These are phyloP conservation scores for Xerocomus amazonicus DNA, from an alignment of 1,284 basidiomycete species.

Conservation along the genomic window DNA sequence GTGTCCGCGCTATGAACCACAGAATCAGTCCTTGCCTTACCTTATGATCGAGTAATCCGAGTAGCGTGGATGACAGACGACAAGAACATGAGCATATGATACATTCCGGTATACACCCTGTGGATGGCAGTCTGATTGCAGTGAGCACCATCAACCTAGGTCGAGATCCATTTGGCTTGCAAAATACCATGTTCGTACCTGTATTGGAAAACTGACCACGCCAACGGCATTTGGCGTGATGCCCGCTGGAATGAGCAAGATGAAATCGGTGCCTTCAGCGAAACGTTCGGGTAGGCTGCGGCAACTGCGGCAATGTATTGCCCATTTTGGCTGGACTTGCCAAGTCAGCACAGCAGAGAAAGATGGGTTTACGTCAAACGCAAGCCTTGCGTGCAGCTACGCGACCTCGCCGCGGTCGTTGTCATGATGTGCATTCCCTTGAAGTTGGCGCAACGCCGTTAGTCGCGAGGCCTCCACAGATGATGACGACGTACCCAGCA, in stretches of 20 bases:
- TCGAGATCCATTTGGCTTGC: conserved; percentile 34
- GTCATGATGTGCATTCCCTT: too few species aligned
- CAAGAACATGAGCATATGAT: conserved; percentile 27
- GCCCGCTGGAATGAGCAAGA: conserved; percentile 35
- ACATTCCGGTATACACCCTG: conserved; percentile 22
- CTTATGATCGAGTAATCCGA: conserved; percentile 16
- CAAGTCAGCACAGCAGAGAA: too few species aligned
- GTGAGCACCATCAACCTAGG: conserved; percentile 31
- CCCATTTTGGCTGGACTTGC: too few species aligned
- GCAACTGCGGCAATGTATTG: conserved; percentile 21
- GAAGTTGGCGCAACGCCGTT: too few species aligned
- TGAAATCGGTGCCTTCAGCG: conserved; percentile 17
- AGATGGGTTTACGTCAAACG: too few species aligned
- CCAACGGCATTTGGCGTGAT: conserved; percentile 35
- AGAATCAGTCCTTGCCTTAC: conserved; percentile 38
- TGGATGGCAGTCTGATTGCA: conserved; percentile 30
- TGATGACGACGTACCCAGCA: too few species aligned
- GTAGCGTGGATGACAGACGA: conserved; percentile 3
- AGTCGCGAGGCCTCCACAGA: too few species aligned
- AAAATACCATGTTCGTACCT: not conserved
- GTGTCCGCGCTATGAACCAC: conserved; percentile 33
- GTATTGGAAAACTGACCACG: conserved; percentile 28
- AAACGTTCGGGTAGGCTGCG: conserved; percentile 32
- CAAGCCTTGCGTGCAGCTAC: too few species aligned
- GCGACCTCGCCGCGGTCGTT: too few species aligned